phyloP scores from a whole-genome alignment of 345 rosid species.

The Pistacia integerrima region DNA sequence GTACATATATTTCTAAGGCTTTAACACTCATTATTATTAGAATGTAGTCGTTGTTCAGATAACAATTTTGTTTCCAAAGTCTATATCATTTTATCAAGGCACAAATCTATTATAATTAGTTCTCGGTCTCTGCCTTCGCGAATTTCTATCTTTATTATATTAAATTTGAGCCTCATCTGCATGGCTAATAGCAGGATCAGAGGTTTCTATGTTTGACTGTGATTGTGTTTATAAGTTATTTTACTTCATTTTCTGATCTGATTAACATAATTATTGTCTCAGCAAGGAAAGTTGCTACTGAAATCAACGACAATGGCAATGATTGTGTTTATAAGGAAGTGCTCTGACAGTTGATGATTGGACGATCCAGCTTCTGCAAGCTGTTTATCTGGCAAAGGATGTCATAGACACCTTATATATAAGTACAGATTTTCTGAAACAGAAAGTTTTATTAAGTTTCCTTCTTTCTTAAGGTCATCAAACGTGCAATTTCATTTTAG shows the following conservation, averaged over 20 bases:
- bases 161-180: background rate
- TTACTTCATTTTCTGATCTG: conserved; percentile 8
- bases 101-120: background rate
- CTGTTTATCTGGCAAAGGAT: too few relatives aligned
- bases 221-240: background rate
- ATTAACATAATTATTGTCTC: conserved; percentile 23
- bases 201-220: background rate
- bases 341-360: too few relatives aligned
- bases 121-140: background rate
- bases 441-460: too few relatives aligned
- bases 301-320: conserved; percentile 39
- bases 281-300: conserved; percentile 45
- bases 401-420: too few relatives aligned
- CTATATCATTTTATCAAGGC: background rate
- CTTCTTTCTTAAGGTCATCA: too few relatives aligned
- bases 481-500: too few relatives aligned
- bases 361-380: too few relatives aligned
- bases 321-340: too few relatives aligned
- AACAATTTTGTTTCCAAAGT: background rate
- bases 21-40: background rate
- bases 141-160: background rate
- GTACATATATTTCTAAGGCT: background rate
- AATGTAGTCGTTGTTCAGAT: background rate
- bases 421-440: too few relatives aligned
- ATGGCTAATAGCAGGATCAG: background rate